Conservation (phyloP, 176 grass and related monocot species). For the Microstegium vimineum region DNA sequence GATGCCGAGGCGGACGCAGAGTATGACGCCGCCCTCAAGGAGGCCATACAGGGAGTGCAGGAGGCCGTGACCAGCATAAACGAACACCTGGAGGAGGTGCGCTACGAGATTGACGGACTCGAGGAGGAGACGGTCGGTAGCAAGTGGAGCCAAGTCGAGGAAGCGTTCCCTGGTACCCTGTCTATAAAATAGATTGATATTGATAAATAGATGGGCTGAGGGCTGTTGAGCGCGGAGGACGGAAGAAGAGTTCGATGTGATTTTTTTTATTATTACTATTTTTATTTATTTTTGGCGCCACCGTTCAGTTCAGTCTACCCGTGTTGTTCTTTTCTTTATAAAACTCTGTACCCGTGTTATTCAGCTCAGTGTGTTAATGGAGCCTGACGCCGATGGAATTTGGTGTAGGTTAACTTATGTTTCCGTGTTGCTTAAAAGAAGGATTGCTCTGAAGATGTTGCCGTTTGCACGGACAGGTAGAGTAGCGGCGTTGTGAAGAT, state of each 20-base stretch:
- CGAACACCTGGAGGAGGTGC: conserved; percentile 77
- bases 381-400: background rate
- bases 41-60: conserved; percentile 76
- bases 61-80: conserved; percentile 75
- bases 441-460: too few species aligned
- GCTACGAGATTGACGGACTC: conserved; percentile 78
- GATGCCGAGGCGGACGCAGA: conserved; percentile 79
- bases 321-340: background rate
- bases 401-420: background rate
- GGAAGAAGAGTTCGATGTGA: too few species aligned
- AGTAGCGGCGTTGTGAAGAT: too few species aligned
- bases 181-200: conserved; percentile 39
- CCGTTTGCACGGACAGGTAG: too few species aligned
- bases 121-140: conserved; percentile 32
- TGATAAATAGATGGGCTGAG: background rate
- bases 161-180: conserved; percentile 26
- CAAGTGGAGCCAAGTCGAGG: conserved; percentile 23
- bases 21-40: conserved; percentile 66
- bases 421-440: too few species aligned
- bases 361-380: background rate
- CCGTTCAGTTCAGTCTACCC: background rate
- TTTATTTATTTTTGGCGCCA: background rate
- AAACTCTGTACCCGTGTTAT: too few species aligned
- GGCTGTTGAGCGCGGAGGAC: too few species aligned
- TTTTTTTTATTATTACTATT: too few species aligned